Conservation (phyloP, 2,329 filamentous ascomycete genomes). For the Nemania sp. region DNA sequence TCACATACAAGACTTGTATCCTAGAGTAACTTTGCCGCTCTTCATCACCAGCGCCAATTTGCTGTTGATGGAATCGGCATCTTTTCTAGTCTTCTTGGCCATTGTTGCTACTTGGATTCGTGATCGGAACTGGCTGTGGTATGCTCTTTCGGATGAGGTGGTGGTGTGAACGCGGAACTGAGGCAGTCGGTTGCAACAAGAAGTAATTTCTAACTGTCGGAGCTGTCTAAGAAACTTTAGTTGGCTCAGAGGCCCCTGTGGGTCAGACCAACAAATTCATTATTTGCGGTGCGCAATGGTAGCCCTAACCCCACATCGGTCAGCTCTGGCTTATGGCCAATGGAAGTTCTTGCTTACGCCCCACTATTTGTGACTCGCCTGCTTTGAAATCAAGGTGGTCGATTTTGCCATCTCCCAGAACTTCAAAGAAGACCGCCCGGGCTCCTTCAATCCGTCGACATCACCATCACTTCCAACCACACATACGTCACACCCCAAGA, state of each 20-base stretch:
- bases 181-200: conserved; percentile 1
- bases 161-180: conserved; percentile 17
- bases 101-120: conserved; percentile 52
- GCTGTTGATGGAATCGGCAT: conserved; percentile 68
- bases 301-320: conserved; percentile 46
- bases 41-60: conserved; percentile 51
- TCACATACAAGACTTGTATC: conserved; percentile 74
- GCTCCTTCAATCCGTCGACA: conserved; percentile 35
- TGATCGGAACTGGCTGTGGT: not conserved
- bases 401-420: conserved; percentile 35
- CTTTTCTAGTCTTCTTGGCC: conserved; percentile 84
- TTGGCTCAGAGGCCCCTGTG: conserved; percentile 7
- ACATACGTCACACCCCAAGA: conserved; percentile 47
- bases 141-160: no score
- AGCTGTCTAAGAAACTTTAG: no score
- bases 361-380: conserved; percentile 39
- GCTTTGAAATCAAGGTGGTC: conserved; percentile 61
- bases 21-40: conserved; percentile 70
- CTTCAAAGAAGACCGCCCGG: conserved; percentile 40
- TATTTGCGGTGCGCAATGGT: conserved; percentile 22
- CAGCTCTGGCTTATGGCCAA: conserved; percentile 22
- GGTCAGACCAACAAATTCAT: conserved; percentile 20
- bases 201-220: no score
- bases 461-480: conserved; percentile 38
- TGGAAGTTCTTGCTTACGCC: conserved; percentile 14